Base-by-base conservation (phyloP, 1,284 basidiomycete species). In the Moesziomyces parantarcticus region DNA sequence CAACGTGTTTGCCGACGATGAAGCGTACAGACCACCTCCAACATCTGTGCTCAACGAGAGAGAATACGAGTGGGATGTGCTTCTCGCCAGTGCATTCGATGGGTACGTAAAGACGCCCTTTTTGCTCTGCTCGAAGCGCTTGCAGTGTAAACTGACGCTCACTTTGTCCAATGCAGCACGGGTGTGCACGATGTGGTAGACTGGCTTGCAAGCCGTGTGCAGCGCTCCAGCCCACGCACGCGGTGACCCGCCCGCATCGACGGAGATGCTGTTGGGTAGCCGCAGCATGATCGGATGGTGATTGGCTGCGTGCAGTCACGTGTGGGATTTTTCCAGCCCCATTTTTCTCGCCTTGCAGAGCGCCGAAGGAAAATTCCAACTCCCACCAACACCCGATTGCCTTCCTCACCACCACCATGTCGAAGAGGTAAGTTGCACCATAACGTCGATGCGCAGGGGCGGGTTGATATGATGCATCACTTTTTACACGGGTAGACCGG, bases 1-100 rank as follows among this genome's bases (percentile, higher is more conserved):
- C 0, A 70, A 70, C 39, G 43, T 71, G 11, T 71, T 71, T 58
- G 68, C 58, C 21, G 68, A 66, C 32, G 52, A 71, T 11, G 62
- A 58, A 7, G 41, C 42, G 4, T 50, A 70, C 13, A 46, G 50
- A 6, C 29, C 54, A 26, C 50, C 55, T 18, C 44, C 67, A 9
- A 53, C 54, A 8, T 52, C 50, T 21, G 54, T 40, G 3, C n/a
- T 59, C 42, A 55, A 44, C 22, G 50, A 53, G 32, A 58, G 26
- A 21, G 59, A 56, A 25, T 68, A 73, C 54, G 70, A 73, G 21
- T 73, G 70, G 70, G 70, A 67, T 20, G 70, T 68, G 25, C 25
- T 68, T 1, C 54, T 62, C 5, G 50, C 60, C 0, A 68, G 64
- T 40, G 70, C 70, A 8, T 54, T 64, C 11, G 70, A 73, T 32